Evolutionary conservation across 2,329 filamentous ascomycete genomes (phyloP), one percentile per base, ranked within the genome.

Genomic region (Ambrosiella xylebori): DNA sequence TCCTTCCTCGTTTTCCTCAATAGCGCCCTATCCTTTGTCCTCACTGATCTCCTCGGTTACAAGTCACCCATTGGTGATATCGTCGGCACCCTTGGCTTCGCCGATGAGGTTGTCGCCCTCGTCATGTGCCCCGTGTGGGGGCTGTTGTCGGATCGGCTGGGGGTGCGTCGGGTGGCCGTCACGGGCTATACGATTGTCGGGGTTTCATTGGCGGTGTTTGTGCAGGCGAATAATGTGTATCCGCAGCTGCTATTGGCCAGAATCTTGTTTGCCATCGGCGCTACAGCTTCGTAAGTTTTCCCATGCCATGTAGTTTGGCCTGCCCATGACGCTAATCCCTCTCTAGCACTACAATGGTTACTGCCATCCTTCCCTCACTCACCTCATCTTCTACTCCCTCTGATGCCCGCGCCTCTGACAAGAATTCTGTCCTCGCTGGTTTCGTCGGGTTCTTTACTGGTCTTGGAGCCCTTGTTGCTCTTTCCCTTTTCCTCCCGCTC

Each of bases 381-480:
- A 82, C 80, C 4, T 77, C 78, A 62, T 66, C 66, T 44, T 62
- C 8, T 58, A 58, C 54, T 54, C 38, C 35, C 45, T 54, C 39
- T 40, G 39, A 15, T 36, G 12, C 17, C 27, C 53, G 8, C n/a
- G 3, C 66, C 66, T 45, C 61, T 63, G 70, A 70, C n/a, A 77
- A 77, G 61, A 75, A 79, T 1, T 76, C 77, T 1, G 73, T 75
- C 15, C 77, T 98, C 35, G 91, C 93, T 13, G 93, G 93, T 0
- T 82, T 90, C 55, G 93, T 98, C 4, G 93, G 93, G 3, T 74
- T 95, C 60, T 95, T 94, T 67, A 95, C 93, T 7, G 93, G 93
- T 27, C 88, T 87, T 65, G 93, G 93, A 61, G 93, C 93, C 12
- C 76, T 98, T 4, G 76, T 98, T 3, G 89, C 93, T 9, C 74